Evolutionary conservation across 192 early-diverging fungal species (phyloP).

Genomic region (Ambispora gerdemannii): DNA sequence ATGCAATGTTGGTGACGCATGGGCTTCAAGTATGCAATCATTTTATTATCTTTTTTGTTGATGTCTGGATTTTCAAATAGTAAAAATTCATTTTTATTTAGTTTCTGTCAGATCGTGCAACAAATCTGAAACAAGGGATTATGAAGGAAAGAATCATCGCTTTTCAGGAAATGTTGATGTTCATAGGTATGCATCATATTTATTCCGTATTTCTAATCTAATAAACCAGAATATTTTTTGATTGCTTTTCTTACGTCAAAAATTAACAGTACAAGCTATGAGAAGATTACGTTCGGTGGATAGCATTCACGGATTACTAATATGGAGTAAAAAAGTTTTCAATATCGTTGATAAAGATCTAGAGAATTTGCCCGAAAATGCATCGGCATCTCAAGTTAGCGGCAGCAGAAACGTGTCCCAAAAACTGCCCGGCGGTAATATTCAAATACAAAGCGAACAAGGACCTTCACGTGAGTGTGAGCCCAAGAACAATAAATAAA

Average conservation of each 20-base stretch:
- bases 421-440: no score
- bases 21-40: constrained; percentile 35
- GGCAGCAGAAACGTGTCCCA: no score
- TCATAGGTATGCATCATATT: constrained; percentile 34
- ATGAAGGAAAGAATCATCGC: constrained; percentile 38
- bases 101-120: constrained; percentile 35
- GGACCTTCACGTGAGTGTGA: no score
- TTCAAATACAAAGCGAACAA: no score
- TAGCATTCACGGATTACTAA: constrained; percentile 40
- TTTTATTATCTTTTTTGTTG: no score
- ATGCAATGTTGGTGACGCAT: constrained; percentile 41
- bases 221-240: background rate
- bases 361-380: no score
- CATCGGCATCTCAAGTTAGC: no score
- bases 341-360: no score
- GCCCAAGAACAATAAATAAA: no score
- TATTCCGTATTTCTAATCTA: background rate
- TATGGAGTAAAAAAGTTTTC: constrained; percentile 37
- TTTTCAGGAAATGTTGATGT: constrained; percentile 38
- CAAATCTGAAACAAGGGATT: constrained; percentile 34
- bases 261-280: constrained; percentile 38
- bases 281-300: constrained; percentile 31
- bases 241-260: background rate
- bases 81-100: constrained; percentile 4
- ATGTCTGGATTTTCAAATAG: no score